A percentile compares a stretch with the other conserved stretches of the same genome.
These are phyloP conservation scores for Pisolithus albus DNA, from an alignment of 768 basidiomycete species.

Conservation along the genomic window DNA sequence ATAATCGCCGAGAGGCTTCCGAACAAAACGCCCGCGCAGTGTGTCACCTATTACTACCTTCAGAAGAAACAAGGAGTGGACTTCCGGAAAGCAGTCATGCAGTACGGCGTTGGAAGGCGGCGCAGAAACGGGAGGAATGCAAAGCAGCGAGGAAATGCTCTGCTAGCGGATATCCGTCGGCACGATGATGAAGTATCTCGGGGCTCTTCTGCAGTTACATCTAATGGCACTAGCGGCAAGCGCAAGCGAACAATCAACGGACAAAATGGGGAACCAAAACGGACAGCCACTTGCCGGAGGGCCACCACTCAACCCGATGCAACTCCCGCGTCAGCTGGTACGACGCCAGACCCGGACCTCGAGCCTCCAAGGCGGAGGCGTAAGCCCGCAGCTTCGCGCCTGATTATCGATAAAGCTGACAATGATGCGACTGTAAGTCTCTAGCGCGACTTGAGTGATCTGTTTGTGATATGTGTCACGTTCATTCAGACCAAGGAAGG, in stretches of 20 bases:
- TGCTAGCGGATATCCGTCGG: conserved; percentile 74
- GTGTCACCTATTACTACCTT: conserved; percentile 89
- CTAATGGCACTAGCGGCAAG: conserved; percentile 25
- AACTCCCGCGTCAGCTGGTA: conserved; percentile 35
- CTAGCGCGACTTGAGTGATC: conserved; percentile 8
- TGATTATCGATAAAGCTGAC: conserved; percentile 28
- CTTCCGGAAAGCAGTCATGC: conserved; percentile 69
- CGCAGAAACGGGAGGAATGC: conserved; percentile 44
- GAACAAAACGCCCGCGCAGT: conserved; percentile 82
- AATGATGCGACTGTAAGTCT: conserved; percentile 25
- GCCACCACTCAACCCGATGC: conserved; percentile 40
- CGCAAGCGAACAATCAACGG: conserved; percentile 33
- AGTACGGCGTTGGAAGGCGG: conserved; percentile 60
- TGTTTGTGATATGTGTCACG: conserved; percentile 8
- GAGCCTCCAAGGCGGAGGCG: conserved; percentile 43
- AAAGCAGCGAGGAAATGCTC: conserved; percentile 77
- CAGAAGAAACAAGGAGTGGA: conserved; percentile 87
- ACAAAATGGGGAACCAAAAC: conserved; percentile 29
- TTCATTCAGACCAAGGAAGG: conserved; percentile 16
- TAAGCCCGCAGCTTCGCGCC: conserved; percentile 27
- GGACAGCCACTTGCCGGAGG: conserved; percentile 32
- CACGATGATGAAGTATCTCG: conserved; percentile 50
- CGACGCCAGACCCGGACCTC: conserved; percentile 65
- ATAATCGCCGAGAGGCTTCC: conserved; percentile 74
- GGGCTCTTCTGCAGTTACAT: conserved; percentile 15